phyloP scores from a whole-genome alignment of 192 early-diverging fungal species.

The Coemansia sp. region DNA sequence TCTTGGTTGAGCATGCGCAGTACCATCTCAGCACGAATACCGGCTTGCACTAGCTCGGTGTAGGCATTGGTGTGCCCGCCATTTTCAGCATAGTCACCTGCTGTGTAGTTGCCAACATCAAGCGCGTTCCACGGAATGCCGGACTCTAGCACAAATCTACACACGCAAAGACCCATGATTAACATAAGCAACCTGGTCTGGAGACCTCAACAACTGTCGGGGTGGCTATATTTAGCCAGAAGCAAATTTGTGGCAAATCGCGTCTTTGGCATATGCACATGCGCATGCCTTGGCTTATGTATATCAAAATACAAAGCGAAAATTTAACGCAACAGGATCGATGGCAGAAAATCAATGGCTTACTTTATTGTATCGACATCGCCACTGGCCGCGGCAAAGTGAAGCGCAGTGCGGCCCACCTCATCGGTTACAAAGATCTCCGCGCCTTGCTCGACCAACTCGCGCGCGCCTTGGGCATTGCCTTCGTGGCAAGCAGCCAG shows the following conservation, averaged over 20 bases:
- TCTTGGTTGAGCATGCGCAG: conserved; percentile 58
- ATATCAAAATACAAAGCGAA: background rate
- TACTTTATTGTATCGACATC: conserved; percentile 62
- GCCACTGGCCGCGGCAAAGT: conserved; percentile 70
- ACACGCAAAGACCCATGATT: background rate
- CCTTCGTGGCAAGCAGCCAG: conserved; percentile 50
- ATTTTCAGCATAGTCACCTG: conserved; percentile 78
- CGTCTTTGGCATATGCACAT: background rate
- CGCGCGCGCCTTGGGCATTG: conserved; percentile 43
- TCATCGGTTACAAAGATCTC: conserved; percentile 60
- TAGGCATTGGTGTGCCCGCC: conserved; percentile 72
- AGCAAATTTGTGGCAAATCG: conserved; percentile 4
- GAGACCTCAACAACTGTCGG: background rate
- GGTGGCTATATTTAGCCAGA: conserved; percentile 7
- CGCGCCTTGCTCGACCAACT: conserved; percentile 52
- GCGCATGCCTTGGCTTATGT: background rate
- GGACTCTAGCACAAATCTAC: conserved; percentile 55
- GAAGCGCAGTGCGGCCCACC: conserved; percentile 62
- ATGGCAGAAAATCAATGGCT: conserved; percentile 11
- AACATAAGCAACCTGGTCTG: conserved; percentile 1
- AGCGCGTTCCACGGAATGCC: conserved; percentile 85
- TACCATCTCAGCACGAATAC: conserved; percentile 80
- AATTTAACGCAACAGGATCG: background rate
- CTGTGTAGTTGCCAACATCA: conserved; percentile 71
- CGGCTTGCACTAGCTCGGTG: conserved; percentile 77